Base-by-base conservation (phyloP, 2,329 filamentous ascomycete species). In the Aspergillus versicolor region DNA sequence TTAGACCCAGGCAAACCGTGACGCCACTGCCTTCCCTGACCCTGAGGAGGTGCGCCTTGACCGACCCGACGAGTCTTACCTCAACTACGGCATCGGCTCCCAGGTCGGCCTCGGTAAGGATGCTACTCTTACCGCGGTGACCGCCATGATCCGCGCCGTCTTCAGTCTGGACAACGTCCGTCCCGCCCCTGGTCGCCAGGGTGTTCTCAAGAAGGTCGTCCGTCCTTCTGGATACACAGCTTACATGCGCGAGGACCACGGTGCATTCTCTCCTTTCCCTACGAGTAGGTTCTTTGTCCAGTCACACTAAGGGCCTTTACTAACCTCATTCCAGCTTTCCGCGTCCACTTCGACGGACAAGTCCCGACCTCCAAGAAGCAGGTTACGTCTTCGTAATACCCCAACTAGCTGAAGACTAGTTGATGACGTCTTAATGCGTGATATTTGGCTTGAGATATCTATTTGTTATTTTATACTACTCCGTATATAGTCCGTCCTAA, bases 171-270 rank as follows among this genome's bases (percentile, higher is more conserved):
- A 82, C 63, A 85, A 85, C 53, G 70, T 92, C 11, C 77, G 85
- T 5, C 79, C 85, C 30, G 85, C 84, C 0, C 76, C 83, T 0
- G 89, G 89, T 0, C 74, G 82, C 0, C 85, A 88, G 72, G 89
- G 89, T 0, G 75, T 85, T 67, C 70, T 91, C 61, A 89, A 90
- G 79, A 88, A 84, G 76, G 78, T 90, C 2, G 73, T 77, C 0
- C 77, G 79, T 8, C 75, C 79, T 0, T 83, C 80, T 0, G 84
- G 83, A 0, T 82, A 81, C 69, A 82, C 77, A 9, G 74, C 83
- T 6, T 91, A 89, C 69, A 76, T 90, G 78, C 81, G 82, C 38
- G 84, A 88, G 72, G 86, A 90, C 66, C 85, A 86, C 77, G 83
- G 84, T 15, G 76, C 75, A 19, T 81, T 79, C 63, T 82, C 77